Evolutionary conservation across 192 early-diverging fungal genomes (phyloP), one percentile per base, ranked within the genome.

Genomic region (Coemansia biformis): DNA sequence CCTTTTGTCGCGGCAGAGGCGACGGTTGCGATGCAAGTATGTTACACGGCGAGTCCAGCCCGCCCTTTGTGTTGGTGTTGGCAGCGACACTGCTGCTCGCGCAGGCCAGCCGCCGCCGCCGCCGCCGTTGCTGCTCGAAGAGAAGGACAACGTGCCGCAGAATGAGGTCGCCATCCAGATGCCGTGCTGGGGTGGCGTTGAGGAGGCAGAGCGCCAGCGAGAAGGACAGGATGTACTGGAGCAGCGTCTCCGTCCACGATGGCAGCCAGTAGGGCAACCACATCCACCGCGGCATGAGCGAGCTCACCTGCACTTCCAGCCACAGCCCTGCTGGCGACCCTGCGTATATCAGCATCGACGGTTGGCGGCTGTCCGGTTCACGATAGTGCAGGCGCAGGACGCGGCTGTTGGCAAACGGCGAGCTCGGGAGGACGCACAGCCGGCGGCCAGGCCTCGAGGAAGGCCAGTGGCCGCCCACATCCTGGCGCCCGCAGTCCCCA

Each of bases 221-320:
- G 13, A 72, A 64, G 13, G 68, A 59, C 42, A 72, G 32, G 1
- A 64, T 41, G 16, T 72, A 72, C 35, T 60, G 68, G 38, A 59
- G 24, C 39, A 64, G 28, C 26, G 50, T 33, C 38, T 72, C 68
- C 19, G 39, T 21, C 56, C 53, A 51, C 28, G 51, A 37, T 1
- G 59, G 59, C 9, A 63, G 32, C 1, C 39, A 14, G 12, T 37
- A 22, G 0, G 57, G 62, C 14, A 72, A 30, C 48, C 43, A 56
- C 17, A 11, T 1, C 36, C 21, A 48, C 24, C 55, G 51, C 6
- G 59, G 66, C 14, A 18, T 18, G 26, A 72, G 48, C 49, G 68
- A 43, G 48, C 54, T 58, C 8, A 64, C 68, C 33, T 57, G 55
- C 37, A 72, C 54, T 5, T 72, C 57, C 6, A 52, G 46, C 68